Conservation (phyloP, 805 yeast species). For the Starmerella apicola region DNA sequence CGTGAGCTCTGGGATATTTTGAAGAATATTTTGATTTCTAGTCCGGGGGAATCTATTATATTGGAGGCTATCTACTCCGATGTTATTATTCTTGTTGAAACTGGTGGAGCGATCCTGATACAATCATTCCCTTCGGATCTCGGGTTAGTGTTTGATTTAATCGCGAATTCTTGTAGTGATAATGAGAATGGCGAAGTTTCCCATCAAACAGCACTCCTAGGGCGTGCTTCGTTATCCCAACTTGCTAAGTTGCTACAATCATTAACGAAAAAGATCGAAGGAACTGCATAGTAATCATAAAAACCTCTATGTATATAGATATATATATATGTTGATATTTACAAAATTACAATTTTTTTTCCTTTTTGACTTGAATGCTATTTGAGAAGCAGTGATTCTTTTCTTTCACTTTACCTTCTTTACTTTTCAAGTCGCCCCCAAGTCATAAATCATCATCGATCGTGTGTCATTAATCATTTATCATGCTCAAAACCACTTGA, state of each 20-base stretch:
- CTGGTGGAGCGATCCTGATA: conserved; percentile 23
- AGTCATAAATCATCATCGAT: background rate
- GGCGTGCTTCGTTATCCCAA: conserved; percentile 26
- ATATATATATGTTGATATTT: too few relatives aligned
- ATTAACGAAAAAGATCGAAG: too few relatives aligned
- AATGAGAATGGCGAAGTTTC: background rate
- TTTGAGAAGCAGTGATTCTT: too few relatives aligned
- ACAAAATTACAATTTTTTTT: too few relatives aligned
- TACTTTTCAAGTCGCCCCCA: too few relatives aligned
- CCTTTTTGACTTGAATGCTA: too few relatives aligned
- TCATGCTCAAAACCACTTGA: too few relatives aligned
- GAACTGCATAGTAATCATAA: too few relatives aligned
- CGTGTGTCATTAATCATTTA: background rate
- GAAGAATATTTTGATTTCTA: conserved; percentile 5
- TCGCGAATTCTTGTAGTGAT: background rate
- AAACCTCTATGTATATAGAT: too few relatives aligned
- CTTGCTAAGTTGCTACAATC: conserved; percentile 21
- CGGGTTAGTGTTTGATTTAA: conserved; percentile 18
- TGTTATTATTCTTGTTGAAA: conserved; percentile 25
- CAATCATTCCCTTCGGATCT: conserved; percentile 23
- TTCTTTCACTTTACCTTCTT: too few relatives aligned
- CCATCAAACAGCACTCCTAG: conserved; percentile 19
- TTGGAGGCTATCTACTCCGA: conserved; percentile 27
- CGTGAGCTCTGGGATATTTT: conserved; percentile 35
- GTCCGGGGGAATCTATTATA: conserved; percentile 16